A percentile compares a stretch with the other conserved stretches of the same genome.
Evolutionary conservation across 2,329 filamentous ascomycete genomes (phyloP).

Genomic region (Cladosporium austrohemisphaericum): DNA sequence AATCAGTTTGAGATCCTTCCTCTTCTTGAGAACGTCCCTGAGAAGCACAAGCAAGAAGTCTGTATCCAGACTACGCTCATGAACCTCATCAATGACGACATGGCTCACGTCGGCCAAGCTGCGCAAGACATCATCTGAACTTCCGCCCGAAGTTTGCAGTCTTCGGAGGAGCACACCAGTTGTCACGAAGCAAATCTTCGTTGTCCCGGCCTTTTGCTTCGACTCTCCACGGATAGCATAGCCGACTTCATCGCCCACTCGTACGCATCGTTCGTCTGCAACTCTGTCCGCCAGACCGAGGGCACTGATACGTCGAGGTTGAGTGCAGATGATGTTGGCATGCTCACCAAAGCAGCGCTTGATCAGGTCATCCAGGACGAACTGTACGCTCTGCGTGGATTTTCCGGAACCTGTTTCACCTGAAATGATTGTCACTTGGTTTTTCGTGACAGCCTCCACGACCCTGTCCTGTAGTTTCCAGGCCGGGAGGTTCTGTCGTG

Average conservation of each 20-base stretch:
- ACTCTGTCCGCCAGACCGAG: slow-evolving; percentile 92
- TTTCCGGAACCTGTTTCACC: slow-evolving; percentile 97
- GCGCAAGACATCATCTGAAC: slow-evolving; percentile 72
- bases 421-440: slow-evolving; percentile 93
- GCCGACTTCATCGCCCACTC: slow-evolving; percentile 81
- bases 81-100: slow-evolving; percentile 92
- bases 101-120: slow-evolving; percentile 89
- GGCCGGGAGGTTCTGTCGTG: slow-evolving; percentile 73
- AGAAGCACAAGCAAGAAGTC: slow-evolving; percentile 89
- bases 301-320: slow-evolving; percentile 90
- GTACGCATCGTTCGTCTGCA: slow-evolving; percentile 79
- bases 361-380: slow-evolving; percentile 89
- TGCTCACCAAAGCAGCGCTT: slow-evolving; percentile 67
- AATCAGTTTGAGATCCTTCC: slow-evolving; percentile 80
- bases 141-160: slow-evolving; percentile 83
- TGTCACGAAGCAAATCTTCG: slow-evolving; percentile 92
- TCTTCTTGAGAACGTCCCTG: slow-evolving; percentile 70
- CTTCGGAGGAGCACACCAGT: slow-evolving; percentile 88
- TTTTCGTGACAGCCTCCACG: slow-evolving; percentile 66
- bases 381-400: slow-evolving; percentile 94
- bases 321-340: slow-evolving; percentile 91
- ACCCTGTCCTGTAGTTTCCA: slow-evolving; percentile 80
- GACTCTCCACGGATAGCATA: slow-evolving; percentile 91
- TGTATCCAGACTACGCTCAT: slow-evolving; percentile 90
- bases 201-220: slow-evolving; percentile 64